phyloP scores from a whole-genome alignment of 192 early-diverging fungal species.

The Entophlyctis helioformis region DNA sequence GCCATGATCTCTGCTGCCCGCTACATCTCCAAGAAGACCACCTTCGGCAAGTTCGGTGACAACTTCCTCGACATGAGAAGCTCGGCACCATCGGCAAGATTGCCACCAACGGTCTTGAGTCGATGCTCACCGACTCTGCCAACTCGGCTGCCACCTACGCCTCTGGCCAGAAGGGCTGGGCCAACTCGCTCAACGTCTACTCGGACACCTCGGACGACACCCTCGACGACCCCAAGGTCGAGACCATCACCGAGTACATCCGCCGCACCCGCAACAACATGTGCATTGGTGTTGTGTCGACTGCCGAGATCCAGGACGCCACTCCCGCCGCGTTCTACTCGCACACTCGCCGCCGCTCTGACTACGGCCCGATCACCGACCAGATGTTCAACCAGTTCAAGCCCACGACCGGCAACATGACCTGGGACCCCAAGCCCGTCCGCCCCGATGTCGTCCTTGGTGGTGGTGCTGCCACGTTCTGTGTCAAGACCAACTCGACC shows the following conservation, averaged over 20 bases:
- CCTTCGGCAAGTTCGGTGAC: constrained; percentile 46
- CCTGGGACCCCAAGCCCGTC: constrained; percentile 26
- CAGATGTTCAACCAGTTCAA: constrained; percentile 12
- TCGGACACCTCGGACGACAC: constrained; percentile 41
- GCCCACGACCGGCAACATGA: neutral
- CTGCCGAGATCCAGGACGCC: constrained; percentile 47
- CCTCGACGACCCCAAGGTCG: constrained; percentile 54
- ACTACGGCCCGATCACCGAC: constrained; percentile 39
- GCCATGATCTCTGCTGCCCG: constrained; percentile 52
- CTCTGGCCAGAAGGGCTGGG: constrained; percentile 44
- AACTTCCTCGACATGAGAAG: constrained; percentile 21
- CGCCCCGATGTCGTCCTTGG: constrained; percentile 50
- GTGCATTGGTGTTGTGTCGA: constrained; percentile 56
- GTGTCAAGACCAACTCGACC: constrained; percentile 5
- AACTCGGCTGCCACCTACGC: constrained; percentile 56
- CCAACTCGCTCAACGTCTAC: constrained; percentile 47
- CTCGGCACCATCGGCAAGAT: constrained; percentile 26
- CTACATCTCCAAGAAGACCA: constrained; percentile 38
- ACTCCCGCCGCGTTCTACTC: constrained; percentile 51
- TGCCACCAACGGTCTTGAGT: constrained; percentile 51
- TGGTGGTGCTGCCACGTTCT: constrained; percentile 52
- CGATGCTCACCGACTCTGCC: constrained; percentile 56
- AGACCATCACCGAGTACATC: constrained; percentile 44
- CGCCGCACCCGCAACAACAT: constrained; percentile 44
- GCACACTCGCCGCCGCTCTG: constrained; percentile 44